A percentile compares a stretch with the other conserved stretches of the same genome.
phyloP scores from a whole-genome alignment of 2,329 filamentous ascomycete genomes.

The Bipolaris bicolor region DNA sequence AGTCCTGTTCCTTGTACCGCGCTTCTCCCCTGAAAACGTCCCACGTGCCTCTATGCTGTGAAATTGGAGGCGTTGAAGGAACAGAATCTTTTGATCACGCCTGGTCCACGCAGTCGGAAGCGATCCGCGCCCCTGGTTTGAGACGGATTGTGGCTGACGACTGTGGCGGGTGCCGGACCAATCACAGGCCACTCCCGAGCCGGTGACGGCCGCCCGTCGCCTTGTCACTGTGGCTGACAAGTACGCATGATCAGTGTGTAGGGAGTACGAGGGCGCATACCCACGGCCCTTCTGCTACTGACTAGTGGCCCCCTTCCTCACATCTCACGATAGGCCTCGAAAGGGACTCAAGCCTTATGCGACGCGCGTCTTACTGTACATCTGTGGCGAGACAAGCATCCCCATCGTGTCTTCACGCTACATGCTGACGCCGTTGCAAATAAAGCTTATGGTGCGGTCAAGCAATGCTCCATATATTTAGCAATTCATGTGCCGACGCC shows the following conservation, averaged over 20 bases:
- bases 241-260: constrained; percentile 6
- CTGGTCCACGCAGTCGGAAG: constrained; percentile 19
- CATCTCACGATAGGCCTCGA: constrained; percentile 16
- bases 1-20: constrained; percentile 19
- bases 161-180: constrained; percentile 25
- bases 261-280: constrained; percentile 3
- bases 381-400: constrained; percentile 29
- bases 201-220: constrained; percentile 7
- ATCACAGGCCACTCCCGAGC: constrained; percentile 4
- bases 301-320: constrained; percentile 6
- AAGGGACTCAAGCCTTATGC: constrained; percentile 1
- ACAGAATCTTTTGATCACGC: constrained; percentile 37
- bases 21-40: constrained; percentile 10
- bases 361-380: constrained; percentile 33
- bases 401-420: constrained; percentile 10
- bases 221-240: background rate
- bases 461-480: background rate
- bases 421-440: constrained; percentile 7
- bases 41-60: constrained; percentile 41
- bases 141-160: constrained; percentile 24
- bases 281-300: background rate
- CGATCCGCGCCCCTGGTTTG: constrained; percentile 7
- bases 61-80: constrained; percentile 33
- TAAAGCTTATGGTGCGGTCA: background rate
- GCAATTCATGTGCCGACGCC: background rate